Conservation (phyloP, 257 asterid species). For the Fraxinus americana region DNA sequence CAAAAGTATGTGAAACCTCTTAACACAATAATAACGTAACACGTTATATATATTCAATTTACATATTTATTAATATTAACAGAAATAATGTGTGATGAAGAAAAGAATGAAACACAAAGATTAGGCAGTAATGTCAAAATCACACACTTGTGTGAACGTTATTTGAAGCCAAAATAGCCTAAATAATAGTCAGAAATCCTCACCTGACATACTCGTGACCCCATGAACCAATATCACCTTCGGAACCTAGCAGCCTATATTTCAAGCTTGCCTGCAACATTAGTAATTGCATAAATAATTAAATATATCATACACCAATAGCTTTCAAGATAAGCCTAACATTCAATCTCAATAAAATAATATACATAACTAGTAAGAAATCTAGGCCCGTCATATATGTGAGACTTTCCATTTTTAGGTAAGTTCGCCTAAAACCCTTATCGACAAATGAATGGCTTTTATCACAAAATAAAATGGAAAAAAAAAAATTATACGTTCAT, state of each 20-base stretch:
- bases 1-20: constrained; percentile 7
- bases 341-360: neutral
- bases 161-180: constrained; percentile 6
- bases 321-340: constrained; percentile 18
- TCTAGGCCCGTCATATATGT: neutral
- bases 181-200: constrained; percentile 21
- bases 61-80: neutral
- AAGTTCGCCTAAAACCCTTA: neutral
- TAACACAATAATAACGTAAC: neutral
- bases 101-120: neutral
- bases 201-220: constrained; percentile 99
- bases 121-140: neutral
- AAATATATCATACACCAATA: neutral
- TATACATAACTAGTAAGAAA: neutral
- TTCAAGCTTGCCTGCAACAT: constrained; percentile 85
- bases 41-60: neutral
- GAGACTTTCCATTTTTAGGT: neutral
- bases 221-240: constrained; percentile 95
- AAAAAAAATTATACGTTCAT: neutral
- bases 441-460: neutral
- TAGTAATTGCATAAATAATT: constrained; percentile 22
- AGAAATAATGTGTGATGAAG: neutral
- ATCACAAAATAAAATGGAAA: neutral
- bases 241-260: constrained; percentile 87
- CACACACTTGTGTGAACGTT: constrained; percentile 10